Base-by-base conservation (phyloP, 1,139 yeast genomes). In the Pichia sp. region DNA sequence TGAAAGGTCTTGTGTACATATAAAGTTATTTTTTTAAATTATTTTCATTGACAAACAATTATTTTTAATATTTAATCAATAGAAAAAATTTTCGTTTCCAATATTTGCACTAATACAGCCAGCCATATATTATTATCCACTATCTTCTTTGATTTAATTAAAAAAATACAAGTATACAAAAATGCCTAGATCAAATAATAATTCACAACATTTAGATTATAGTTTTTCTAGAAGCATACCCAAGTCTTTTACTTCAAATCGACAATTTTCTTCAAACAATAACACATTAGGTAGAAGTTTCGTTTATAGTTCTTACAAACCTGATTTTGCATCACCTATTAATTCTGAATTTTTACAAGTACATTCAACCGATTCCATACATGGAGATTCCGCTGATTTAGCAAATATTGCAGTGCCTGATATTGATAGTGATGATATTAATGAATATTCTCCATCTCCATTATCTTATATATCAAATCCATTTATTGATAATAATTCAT, bases 331-430 rank as follows among this genome's bases (percentile, higher is more conserved):
- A 4, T 48, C 61, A 4, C 65, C 67, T 33, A 34, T 47, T 3
- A 43, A 44, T 40, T 45, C 54, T 4, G 47, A 49, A 9, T 31
- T 42, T 8, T n/a, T 51, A 7, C 56, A 66, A 7, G 66, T 78
- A 27, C 75, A 73, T 54, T 69, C 79, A 0, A 76, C 76, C 1
- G 60, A 64, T 36, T 75, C 79, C 25, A 73, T 83, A 42, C 79
- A 83, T 52, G 86, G 79, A 54, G 83, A 81, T 53, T 76, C 86
- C 0, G 86, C 83, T 3, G 78, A 72, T 48, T 70, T 81, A 54
- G 85, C 88, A 11, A 71, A 71, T 35, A 75, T 82, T 47, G 83
- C 80, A 1, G 84, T 83, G 3, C 71, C 79, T 5, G 76, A 72
- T 34, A 39, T 42, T 32, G 60, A 57, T 3, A 57, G 46, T 9